Evolutionary conservation across 2,329 filamentous ascomycete genomes (phyloP), one percentile per base, ranked within the genome.

Genomic region (Aspergillus alliaceus): DNA sequence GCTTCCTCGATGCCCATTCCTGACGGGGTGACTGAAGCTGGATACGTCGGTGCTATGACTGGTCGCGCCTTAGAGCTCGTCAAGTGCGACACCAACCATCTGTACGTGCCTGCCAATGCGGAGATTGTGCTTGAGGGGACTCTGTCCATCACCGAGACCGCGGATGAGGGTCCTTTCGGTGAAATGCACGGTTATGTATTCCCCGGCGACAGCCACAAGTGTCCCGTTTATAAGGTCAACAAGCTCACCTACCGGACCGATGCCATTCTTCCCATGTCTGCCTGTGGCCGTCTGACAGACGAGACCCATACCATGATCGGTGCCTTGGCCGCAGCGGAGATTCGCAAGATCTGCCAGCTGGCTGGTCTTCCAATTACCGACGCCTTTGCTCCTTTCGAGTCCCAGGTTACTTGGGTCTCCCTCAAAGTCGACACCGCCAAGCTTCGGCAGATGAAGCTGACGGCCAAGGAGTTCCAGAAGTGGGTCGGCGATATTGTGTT

Each of bases 381-480:
- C 12, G 74, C 74, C 1, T 79, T 75, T 59, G 60, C 78, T 0
- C 79, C 78, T 0, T 78, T 80, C 49, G 77, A 80, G 57, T 72
- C 77, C 0, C 77, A 80, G 55, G 79, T 78, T 0, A 82, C 76
- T 0, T 83, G 81, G 80, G 72, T 74, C 0, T 79, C 71, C 0
- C 62, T 88, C 64, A 80, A 85, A 57, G 80, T 86, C 22, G 85
- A 88, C 65, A 82, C 79, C 1, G 73, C 77, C 6, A 82, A 82
- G 64, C 77, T 88, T 8, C 44, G 44, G 5, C 7, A 47, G 12
- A 29, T 47, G 44, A 29, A 31, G n/a, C 11, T 29, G 2, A 31
- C 44, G 1, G 25, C 44, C 1, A 59, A 68, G 18, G 72, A 75
- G 0, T 75, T 83, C 44, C 70, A 70, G 49, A 68, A 71, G 42